Conservation (phyloP, 305 asterid genomes). For the Fraxinus ornus region DNA sequence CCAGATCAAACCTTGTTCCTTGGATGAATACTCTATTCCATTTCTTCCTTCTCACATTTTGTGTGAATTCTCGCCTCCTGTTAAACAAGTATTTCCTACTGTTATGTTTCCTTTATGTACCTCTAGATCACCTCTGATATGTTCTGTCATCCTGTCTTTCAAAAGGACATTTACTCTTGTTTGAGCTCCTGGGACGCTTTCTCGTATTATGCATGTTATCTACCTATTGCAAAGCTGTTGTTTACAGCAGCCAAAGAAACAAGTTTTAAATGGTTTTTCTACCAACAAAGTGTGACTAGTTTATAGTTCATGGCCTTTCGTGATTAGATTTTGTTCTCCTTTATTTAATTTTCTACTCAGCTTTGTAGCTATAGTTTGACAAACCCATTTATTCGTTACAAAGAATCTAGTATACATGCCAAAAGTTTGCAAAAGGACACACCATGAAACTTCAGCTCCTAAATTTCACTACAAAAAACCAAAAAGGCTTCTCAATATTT, state of each 20-base stretch:
- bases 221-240: background rate
- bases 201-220: conserved; percentile 8
- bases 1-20: background rate
- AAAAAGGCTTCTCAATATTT: background rate
- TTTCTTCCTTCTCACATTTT: background rate
- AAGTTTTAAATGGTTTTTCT: background rate
- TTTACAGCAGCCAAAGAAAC: background rate
- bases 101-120: background rate
- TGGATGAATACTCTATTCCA: background rate
- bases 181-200: background rate
- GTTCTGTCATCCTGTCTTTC: background rate
- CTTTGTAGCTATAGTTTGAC: background rate
- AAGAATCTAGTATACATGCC: background rate
- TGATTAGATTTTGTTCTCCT: conserved; percentile 6
- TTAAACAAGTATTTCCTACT: conserved; percentile 4
- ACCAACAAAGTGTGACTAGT: background rate
- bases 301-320: background rate
- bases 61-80: background rate
- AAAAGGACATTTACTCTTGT: background rate
- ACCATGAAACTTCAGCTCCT: background rate
- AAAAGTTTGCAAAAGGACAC: background rate
- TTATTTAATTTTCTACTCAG: background rate
- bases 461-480: background rate
- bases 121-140: background rate
- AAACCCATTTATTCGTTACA: background rate